phyloP scores from a whole-genome alignment of 768 basidiomycete species.

The Trametes maxima region DNA sequence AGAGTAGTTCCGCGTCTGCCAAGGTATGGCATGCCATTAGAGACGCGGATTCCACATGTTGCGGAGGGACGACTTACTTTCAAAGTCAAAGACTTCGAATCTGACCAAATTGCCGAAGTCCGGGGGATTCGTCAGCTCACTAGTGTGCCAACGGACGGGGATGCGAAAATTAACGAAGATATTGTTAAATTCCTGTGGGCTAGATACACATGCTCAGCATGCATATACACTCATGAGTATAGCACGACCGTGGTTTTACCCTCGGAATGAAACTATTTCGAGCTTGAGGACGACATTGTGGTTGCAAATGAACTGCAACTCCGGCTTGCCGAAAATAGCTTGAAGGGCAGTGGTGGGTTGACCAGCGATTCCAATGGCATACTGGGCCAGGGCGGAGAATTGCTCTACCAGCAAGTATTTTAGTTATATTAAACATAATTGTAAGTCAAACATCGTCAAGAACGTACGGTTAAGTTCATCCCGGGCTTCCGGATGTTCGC shows the following conservation, averaged over 20 bases:
- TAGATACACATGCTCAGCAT: neutral
- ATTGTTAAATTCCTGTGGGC: neutral
- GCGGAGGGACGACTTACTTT: constrained; percentile 12
- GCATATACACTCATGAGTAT: no score
- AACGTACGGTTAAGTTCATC: constrained; percentile 10
- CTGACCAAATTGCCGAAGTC: constrained; percentile 16
- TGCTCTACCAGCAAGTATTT: no score
- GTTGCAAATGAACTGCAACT: constrained; percentile 34
- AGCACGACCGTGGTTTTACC: neutral
- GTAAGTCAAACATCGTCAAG: no score
- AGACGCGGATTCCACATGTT: neutral
- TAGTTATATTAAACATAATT: no score
- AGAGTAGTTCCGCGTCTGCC: neutral
- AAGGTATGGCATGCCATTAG: neutral
- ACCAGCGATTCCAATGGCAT: neutral
- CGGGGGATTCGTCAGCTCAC: constrained; percentile 15
- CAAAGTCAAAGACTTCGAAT: constrained; percentile 20
- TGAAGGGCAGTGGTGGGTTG: constrained; percentile 20
- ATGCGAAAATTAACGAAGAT: constrained; percentile 9
- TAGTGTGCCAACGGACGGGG: constrained; percentile 26
- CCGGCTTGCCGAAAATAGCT: constrained; percentile 27
- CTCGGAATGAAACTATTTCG: constrained; percentile 27
- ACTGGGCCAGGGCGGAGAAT: neutral
- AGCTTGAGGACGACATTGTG: constrained; percentile 32
- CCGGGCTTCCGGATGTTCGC: constrained; percentile 13